Percentiles rank a stretch among this genome's conserved stretches.
phyloP scores from a whole-genome alignment of 202 grass and related monocot genomes.

The Digitaria exilis region DNA sequence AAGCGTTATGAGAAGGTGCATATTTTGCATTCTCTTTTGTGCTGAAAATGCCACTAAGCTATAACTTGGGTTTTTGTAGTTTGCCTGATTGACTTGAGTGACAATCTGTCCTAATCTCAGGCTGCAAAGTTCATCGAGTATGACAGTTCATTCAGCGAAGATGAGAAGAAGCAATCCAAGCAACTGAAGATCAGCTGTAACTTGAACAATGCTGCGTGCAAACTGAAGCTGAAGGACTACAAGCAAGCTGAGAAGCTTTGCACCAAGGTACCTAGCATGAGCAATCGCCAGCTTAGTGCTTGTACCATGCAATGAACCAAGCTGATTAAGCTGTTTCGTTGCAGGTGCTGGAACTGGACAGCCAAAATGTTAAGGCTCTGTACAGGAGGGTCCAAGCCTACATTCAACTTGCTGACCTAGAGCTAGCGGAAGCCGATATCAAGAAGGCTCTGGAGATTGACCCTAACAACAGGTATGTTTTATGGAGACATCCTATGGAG shows the following conservation, averaged over 20 bases:
- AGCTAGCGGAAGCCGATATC: constrained; percentile 85
- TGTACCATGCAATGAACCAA: background rate
- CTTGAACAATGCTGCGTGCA: constrained; percentile 94
- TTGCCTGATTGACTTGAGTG: background rate
- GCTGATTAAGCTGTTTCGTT: constrained; percentile 17
- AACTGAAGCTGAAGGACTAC: constrained; percentile 93
- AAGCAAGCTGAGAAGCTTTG: constrained; percentile 87
- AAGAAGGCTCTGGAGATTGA: constrained; percentile 89
- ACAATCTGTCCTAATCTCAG: constrained; percentile 38
- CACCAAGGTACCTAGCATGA: constrained; percentile 58
- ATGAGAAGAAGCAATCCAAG: constrained; percentile 93
- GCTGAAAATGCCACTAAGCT: background rate
- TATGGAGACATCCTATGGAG: too few relatives aligned
- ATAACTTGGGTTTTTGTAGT: background rate
- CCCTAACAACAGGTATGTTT: constrained; percentile 70
- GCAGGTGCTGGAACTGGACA: constrained; percentile 82
- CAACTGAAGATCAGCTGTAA: constrained; percentile 88
- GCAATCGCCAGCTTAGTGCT: background rate
- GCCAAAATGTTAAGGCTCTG: constrained; percentile 89
- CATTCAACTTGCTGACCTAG: constrained; percentile 79
- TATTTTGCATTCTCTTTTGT: background rate
- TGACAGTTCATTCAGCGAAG: constrained; percentile 84
- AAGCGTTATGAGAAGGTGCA: constrained; percentile 90
- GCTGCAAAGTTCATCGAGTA: constrained; percentile 74
- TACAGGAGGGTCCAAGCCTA: constrained; percentile 88